phyloP scores from a whole-genome alignment of 352 stramenopile species.

The Phytophthora pinifolia region DNA sequence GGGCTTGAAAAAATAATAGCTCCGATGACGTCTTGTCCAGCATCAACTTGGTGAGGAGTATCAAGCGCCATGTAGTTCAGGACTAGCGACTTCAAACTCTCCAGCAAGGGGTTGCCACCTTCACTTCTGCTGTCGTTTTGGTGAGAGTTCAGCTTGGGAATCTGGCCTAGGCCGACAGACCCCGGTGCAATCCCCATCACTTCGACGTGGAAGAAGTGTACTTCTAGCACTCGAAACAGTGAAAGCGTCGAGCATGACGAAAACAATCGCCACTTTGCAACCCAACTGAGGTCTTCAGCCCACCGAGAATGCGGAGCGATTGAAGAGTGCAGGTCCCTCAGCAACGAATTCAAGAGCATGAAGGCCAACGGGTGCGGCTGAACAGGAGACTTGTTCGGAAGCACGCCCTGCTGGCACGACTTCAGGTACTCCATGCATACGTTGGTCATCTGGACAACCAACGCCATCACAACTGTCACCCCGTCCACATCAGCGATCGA shows the following conservation, averaged over 20 bases:
- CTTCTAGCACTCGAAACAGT: slow-evolving; percentile 71
- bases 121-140: slow-evolving; percentile 21
- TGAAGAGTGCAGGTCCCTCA: slow-evolving; percentile 50
- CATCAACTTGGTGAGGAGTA: slow-evolving; percentile 9
- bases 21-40: slow-evolving; percentile 37
- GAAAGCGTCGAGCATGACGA: slow-evolving; percentile 58
- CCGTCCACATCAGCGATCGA: slow-evolving; percentile 44
- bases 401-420: slow-evolving; percentile 61
- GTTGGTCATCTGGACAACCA: slow-evolving; percentile 67
- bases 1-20: slow-evolving; percentile 44
- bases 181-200: slow-evolving; percentile 72
- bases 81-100: slow-evolving; percentile 71
- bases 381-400: slow-evolving; percentile 64
- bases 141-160: slow-evolving; percentile 24
- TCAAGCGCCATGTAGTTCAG: slow-evolving; percentile 48
- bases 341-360: slow-evolving; percentile 85
- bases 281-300: slow-evolving; percentile 20
- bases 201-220: slow-evolving; percentile 87
- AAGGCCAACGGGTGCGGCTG: slow-evolving; percentile 86
- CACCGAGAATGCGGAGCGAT: slow-evolving; percentile 13
- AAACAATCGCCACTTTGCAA: slow-evolving; percentile 68
- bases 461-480: slow-evolving; percentile 46
- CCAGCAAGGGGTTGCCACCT: slow-evolving; percentile 60
- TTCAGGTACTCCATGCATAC: slow-evolving; percentile 76
- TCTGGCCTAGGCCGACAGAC: slow-evolving; percentile 82